Evolutionary conservation across 2,329 filamentous ascomycete species (phyloP).

Genomic region (Grosmannia clavigera): DNA sequence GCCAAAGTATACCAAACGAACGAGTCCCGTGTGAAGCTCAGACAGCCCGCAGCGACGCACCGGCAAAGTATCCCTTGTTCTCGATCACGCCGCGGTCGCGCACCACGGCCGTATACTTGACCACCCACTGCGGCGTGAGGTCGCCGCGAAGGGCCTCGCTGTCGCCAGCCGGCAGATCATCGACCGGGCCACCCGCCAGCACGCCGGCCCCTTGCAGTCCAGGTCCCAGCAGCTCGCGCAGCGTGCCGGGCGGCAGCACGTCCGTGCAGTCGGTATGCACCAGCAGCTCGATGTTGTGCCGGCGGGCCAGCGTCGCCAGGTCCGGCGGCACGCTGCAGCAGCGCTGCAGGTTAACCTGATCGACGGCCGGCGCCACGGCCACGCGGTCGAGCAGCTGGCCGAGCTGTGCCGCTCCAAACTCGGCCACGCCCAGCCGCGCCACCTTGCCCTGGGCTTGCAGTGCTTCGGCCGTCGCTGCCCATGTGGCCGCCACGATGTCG

Average conservation of each 20-base stretch:
- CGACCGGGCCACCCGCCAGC: slow-evolving; percentile 35
- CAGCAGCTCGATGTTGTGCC: slow-evolving; percentile 70
- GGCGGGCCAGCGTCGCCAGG: slow-evolving; percentile 71
- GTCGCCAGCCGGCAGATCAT: slow-evolving; percentile 18
- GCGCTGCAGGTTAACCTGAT: slow-evolving; percentile 93
- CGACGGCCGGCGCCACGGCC: slow-evolving; percentile 62
- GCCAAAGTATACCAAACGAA: no score
- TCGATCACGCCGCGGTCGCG: slow-evolving; percentile 91
- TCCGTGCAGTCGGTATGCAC: slow-evolving; percentile 93
- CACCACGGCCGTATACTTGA: slow-evolving; percentile 94
- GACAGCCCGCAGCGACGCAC: slow-evolving; percentile 50
- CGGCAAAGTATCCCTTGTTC: slow-evolving; percentile 95
- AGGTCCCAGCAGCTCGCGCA: slow-evolving; percentile 70
- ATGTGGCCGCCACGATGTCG: slow-evolving; percentile 51
- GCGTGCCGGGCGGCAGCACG: slow-evolving; percentile 73
- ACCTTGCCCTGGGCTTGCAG: slow-evolving; percentile 62
- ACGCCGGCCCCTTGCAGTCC: slow-evolving; percentile 63
- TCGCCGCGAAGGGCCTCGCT: slow-evolving; percentile 56
- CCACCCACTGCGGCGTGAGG: slow-evolving; percentile 82
- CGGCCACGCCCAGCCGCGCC: slow-evolving; percentile 68
- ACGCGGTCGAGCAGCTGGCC: slow-evolving; percentile 62
- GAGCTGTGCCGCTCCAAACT: slow-evolving; percentile 80
- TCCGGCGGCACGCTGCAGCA: slow-evolving; percentile 93
- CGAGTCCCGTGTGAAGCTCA: no score
- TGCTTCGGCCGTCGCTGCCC: slow-evolving; percentile 55